Conservation (phyloP, 2,329 filamentous ascomycete species). For the Epichloe coenophiala region DNA sequence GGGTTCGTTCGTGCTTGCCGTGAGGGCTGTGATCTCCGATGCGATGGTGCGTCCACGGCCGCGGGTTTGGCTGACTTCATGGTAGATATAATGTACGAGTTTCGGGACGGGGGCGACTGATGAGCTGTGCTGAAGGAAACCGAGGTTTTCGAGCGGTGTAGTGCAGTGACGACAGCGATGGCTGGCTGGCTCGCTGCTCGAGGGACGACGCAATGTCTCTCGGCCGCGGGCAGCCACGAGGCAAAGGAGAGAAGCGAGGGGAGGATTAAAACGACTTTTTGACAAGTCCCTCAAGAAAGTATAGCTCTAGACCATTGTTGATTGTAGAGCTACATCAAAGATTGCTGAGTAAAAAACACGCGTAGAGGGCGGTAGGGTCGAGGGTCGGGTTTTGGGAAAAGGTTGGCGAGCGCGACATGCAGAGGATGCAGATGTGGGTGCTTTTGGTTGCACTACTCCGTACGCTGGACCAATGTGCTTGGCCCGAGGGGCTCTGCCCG, state of each 20-base stretch:
- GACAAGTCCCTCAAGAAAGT: not conserved
- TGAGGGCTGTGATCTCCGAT: conserved; percentile 48
- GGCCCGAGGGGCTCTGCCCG: not conserved
- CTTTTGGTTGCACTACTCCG: not conserved
- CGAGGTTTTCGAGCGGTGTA: not conserved
- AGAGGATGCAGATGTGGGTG: not conserved
- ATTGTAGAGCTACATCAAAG: conserved; percentile 5
- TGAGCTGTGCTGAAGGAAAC: not conserved
- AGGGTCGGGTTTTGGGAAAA: not conserved
- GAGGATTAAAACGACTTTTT: not conserved
- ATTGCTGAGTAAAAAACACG: conserved; percentile 1
- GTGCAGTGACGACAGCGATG: not conserved
- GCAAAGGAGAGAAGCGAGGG: not conserved
- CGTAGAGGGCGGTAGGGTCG: not conserved
- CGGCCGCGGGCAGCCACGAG: not conserved
- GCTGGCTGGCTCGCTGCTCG: not conserved
- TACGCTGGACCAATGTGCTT: not conserved
- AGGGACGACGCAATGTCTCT: not conserved
- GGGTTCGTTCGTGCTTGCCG: conserved; percentile 54
- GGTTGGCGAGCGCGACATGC: not conserved
- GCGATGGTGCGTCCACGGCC: conserved; percentile 29
- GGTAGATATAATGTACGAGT: conserved; percentile 5
- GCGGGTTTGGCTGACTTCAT: conserved; percentile 45
- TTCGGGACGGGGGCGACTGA: not conserved
- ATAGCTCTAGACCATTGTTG: conserved; percentile 5